phyloP scores from a whole-genome alignment of 345 rosid species.

The Moricandia moricandioides region DNA sequence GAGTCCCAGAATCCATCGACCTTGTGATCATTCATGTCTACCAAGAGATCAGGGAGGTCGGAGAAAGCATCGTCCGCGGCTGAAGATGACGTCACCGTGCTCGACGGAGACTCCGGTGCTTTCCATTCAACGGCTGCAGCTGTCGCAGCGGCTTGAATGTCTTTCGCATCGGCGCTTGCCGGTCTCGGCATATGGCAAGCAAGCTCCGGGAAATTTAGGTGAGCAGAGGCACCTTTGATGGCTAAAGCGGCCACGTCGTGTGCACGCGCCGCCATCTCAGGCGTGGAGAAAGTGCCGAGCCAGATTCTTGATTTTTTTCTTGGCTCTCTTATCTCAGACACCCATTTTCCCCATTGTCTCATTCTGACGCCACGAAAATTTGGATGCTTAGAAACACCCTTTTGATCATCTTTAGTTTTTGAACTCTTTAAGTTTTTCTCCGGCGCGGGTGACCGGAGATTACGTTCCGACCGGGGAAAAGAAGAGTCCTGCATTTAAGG shows the following conservation, averaged over 20 bases:
- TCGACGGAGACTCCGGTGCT: conserved; percentile 37
- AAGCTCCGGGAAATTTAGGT: conserved; percentile 75
- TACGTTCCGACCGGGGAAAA: neutral
- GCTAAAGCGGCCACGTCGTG: conserved; percentile 88
- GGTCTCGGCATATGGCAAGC: conserved; percentile 67
- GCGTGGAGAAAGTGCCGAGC: conserved; percentile 80
- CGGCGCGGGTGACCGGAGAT: conserved; percentile 24
- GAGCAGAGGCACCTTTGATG: conserved; percentile 69
- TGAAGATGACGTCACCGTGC: conserved; percentile 35
- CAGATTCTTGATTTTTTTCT: conserved; percentile 91
- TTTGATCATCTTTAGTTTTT: conserved; percentile 6
- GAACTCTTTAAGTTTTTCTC: conserved; percentile 7
- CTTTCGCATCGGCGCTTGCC: conserved; percentile 62
- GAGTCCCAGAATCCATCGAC: conserved; percentile 49
- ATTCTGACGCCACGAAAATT: conserved; percentile 75
- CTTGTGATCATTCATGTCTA: conserved; percentile 36
- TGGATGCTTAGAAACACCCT: conserved; percentile 39
- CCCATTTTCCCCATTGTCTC: conserved; percentile 99
- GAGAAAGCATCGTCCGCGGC: conserved; percentile 57
- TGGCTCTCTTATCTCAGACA: conserved; percentile 86
- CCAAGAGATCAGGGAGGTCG: conserved; percentile 66
- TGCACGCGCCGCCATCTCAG: conserved; percentile 98
- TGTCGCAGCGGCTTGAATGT: conserved; percentile 83
- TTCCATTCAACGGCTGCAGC: conserved; percentile 42
- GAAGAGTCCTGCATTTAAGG: conserved; percentile 32